Evolutionary conservation across 192 early-diverging fungal species (phyloP), one percentile per base, ranked within the genome.

Genomic region (Coemansia sp.): DNA sequence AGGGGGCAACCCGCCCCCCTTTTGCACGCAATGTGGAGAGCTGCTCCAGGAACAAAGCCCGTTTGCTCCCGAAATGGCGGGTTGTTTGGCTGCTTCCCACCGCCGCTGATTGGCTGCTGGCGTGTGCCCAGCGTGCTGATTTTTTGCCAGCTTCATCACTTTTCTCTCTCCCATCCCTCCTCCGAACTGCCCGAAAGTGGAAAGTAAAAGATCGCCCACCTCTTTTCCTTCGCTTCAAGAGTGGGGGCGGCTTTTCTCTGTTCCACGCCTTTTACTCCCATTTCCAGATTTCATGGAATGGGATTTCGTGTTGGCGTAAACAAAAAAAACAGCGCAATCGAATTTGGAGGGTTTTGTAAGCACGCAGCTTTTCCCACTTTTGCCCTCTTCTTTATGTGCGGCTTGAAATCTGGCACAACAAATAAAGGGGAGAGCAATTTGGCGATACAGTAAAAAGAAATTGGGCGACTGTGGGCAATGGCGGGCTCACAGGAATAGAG

Each of bases 61-160:
- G 53, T 28, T 34, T 26, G 53, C 53, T 55, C 26, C 53, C 53
- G 53, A 55, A 55, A 55, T 12, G 26, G 53, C 15, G 53, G 53
- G 53, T 34, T 55, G 47, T 55, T 55, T 55, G 53, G 53, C 53
- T 48, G 26, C 53, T 55, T 55, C 53, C 53, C 53, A 55, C 53
- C 53, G 11, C 53, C 53, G n/a, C 28, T 55, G 53, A 55, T 55
- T 55, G 53, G 53, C 53, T 34, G 31, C 53, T 8, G 7, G 47
- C 31, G 31, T 51, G 49, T 51, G 18, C 49, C 53, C 26, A 17
- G 53, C 40, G 40, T 44, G 40, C 24, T 55, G 53, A 55, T 55
- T 55, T 54, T 31, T 55, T n/a, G 51, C 51, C 15, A 15, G 14
- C 40, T 44, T 14, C 40, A 44, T n/a, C 40, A 12, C 40, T n/a